These are phyloP conservation scores for Chlorella sp. DNA, from an alignment of 139 green algal species.

Conservation along the genomic window DNA sequence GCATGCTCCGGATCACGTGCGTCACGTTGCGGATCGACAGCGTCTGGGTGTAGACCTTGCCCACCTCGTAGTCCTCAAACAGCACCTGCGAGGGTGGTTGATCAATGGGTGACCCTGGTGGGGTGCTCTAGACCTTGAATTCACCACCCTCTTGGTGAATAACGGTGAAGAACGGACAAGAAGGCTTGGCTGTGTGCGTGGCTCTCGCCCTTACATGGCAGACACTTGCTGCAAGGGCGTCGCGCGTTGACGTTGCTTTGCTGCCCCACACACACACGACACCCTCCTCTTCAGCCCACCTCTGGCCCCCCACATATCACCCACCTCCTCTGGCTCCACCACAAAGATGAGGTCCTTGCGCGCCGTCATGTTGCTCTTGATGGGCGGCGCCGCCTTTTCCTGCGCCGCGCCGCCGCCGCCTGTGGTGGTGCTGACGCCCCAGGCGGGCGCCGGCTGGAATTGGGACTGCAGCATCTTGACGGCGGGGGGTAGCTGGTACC, in stretches of 20 bases:
- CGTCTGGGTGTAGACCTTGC: conserved; percentile 27
- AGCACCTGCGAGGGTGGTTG: conserved; percentile 12
- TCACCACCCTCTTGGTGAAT: no score
- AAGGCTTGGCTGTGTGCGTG: no score
- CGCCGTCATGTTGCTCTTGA: conserved; percentile 37
- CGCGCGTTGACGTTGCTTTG: no score
- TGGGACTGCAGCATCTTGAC: conserved; percentile 22
- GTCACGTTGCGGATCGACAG: conserved; percentile 55
- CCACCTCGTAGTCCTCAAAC: conserved; percentile 44
- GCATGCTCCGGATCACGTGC: conserved; percentile 26
- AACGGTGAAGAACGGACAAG: no score
- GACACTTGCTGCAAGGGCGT: no score
- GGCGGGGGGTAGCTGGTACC: conserved; percentile 35
- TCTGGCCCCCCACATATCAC: no score
- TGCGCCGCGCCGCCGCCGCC: background rate
- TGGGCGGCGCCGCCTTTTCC: conserved; percentile 17
- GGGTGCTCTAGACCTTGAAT: no score
- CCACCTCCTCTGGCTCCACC: conserved; percentile 40
- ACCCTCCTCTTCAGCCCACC: no score
- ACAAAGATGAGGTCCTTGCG: conserved; percentile 25
- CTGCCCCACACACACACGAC: no score
- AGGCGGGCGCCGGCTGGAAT: conserved; percentile 9
- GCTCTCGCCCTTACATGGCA: no score
- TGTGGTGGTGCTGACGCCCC: background rate
- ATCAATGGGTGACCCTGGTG: no score